A percentile compares a stretch with the other conserved stretches of the same genome.
Conservation (phyloP, 345 rosid species). For the Ceriops tagal region DNA sequence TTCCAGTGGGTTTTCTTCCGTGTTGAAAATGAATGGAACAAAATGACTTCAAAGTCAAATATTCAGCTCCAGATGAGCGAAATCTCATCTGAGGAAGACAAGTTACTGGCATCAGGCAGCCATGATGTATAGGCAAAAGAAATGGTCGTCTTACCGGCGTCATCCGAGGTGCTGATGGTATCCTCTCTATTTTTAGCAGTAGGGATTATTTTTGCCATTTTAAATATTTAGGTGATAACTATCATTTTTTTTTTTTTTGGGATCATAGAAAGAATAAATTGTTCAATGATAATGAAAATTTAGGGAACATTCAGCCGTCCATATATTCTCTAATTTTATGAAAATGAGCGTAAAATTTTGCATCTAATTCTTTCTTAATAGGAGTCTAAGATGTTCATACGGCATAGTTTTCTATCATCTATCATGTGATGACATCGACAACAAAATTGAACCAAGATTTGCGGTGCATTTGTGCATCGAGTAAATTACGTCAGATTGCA, state of each 20-base stretch:
- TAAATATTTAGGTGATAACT: not conserved
- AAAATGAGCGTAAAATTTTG: too few species aligned
- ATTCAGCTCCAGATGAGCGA: conserved; percentile 44
- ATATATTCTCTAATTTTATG: too few species aligned
- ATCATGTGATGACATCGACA: too few species aligned
- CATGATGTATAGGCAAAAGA: conserved; percentile 43
- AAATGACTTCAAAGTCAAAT: conserved; percentile 55
- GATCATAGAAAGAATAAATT: conserved; percentile 2
- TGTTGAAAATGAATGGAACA: conserved; percentile 85
- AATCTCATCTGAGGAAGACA: conserved; percentile 45
- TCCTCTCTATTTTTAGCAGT: conserved; percentile 14
- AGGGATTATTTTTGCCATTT: conserved; percentile 1
- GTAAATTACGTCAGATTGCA: too few species aligned
- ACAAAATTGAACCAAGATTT: too few species aligned
- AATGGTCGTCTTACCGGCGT: not conserved
- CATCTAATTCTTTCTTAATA: too few species aligned
- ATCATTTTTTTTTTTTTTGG: conserved; percentile 7
- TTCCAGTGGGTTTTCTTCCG: conserved; percentile 98
- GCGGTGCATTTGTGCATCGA: too few species aligned
- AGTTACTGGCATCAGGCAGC: conserved; percentile 42
- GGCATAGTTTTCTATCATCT: too few species aligned
- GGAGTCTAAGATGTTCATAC: too few species aligned
- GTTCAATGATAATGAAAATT: not conserved
- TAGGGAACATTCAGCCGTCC: too few species aligned
- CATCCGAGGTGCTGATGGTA: not conserved